phyloP scores from a whole-genome alignment of 2,329 filamentous ascomycete genomes.

The Nannizziopsis barbatae region DNA sequence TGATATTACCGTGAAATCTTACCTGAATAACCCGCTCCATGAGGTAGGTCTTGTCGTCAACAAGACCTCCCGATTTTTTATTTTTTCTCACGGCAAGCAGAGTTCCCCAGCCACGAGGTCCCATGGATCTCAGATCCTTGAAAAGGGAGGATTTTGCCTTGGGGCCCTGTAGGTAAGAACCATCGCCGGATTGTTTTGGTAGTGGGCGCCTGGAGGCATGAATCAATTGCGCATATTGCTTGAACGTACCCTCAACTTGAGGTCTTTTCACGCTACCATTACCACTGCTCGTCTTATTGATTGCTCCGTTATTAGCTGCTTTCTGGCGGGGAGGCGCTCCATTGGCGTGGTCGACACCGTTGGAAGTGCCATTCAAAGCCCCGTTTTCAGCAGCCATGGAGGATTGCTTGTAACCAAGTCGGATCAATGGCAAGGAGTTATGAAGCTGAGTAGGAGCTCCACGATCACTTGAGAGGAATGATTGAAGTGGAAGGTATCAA shows the following conservation, averaged over 20 bases:
- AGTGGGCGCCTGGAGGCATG: conserved; percentile 50
- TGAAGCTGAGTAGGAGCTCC: background rate
- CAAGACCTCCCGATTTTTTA: conserved; percentile 52
- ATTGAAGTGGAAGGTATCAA: background rate
- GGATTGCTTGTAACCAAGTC: background rate
- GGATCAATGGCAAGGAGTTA: background rate
- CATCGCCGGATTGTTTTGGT: conserved; percentile 52
- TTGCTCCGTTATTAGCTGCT: background rate
- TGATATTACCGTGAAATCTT: conserved; percentile 11
- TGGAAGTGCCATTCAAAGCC: background rate
- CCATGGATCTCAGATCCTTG: conserved; percentile 49
- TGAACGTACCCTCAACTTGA: conserved; percentile 33
- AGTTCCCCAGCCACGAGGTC: conserved; percentile 49
- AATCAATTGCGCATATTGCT: conserved; percentile 38
- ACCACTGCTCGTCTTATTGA: conserved; percentile 7
- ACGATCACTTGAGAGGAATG: background rate
- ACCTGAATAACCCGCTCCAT: conserved; percentile 60
- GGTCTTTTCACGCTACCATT: conserved; percentile 28
- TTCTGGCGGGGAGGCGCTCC: background rate
- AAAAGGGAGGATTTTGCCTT: conserved; percentile 43
- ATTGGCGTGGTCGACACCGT: conserved; percentile 3
- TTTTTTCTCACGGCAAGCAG: conserved; percentile 49
- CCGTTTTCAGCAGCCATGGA: conserved; percentile 5
- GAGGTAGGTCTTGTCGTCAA: conserved; percentile 66
- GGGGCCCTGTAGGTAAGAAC: conserved; percentile 44